A percentile compares a stretch with the other conserved stretches of the same genome.
Conservation (phyloP, 345 rosid genomes). For the Carallia pectinifolia region DNA sequence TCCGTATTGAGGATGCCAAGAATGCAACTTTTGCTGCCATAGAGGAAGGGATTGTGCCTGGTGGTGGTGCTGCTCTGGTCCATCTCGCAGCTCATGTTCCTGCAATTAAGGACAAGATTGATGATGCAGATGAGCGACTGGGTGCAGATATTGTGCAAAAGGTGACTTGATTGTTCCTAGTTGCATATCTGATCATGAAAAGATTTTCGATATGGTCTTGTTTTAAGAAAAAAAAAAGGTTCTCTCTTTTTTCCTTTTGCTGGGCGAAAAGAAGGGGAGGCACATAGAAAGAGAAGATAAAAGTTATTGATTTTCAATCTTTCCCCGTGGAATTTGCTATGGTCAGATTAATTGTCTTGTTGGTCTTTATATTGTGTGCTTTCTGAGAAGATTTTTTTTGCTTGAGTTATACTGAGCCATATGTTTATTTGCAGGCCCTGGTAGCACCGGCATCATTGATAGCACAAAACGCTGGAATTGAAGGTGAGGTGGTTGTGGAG, state of each 20-base stretch:
- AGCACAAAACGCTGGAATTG: constrained; percentile 92
- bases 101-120: constrained; percentile 70
- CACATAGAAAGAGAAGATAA: too few relatives aligned
- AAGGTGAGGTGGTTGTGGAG: constrained; percentile 95
- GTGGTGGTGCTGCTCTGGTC: constrained; percentile 90
- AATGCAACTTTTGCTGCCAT: constrained; percentile 97
- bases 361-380: not conserved
- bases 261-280: too few relatives aligned
- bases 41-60: constrained; percentile 98
- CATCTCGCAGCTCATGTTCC: constrained; percentile 72
- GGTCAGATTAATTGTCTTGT: not conserved
- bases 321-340: too few relatives aligned
- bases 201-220: too few relatives aligned
- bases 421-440: constrained; percentile 51
- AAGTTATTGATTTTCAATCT: too few relatives aligned
- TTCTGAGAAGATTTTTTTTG: not conserved
- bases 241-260: too few relatives aligned
- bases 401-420: not conserved
- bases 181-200: too few relatives aligned
- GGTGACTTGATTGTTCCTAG: constrained; percentile 36
- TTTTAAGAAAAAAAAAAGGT: too few relatives aligned
- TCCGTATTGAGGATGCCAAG: constrained; percentile 94
- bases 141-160: constrained; percentile 97
- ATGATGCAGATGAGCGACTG: constrained; percentile 75
- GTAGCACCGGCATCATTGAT: constrained; percentile 86